Base-by-base conservation (phyloP, 129 eudicot genomes). In the Helianthus annuus region DNA sequence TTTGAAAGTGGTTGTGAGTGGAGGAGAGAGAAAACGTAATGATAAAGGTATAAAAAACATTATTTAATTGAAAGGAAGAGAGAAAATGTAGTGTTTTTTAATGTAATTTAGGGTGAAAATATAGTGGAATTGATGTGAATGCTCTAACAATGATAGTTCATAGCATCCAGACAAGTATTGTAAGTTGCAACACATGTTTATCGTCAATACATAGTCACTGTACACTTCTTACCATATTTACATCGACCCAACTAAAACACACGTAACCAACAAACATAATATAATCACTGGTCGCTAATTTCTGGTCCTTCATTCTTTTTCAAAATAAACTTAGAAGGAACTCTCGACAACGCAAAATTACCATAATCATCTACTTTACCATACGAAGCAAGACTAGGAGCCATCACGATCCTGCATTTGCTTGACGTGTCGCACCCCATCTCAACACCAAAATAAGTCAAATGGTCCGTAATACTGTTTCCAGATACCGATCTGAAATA, bases 401-500 rank as follows among this genome's bases (percentile, higher is more conserved):
- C 88, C 84, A 85, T 83, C 78, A 90, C 81, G 8, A 90, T 86
- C 79, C 38, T 81, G 85, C 99, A 94, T 11, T 79, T 69, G 73
- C 78, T 84, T 66, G 86, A 68, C 29, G 71, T 39, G 48, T 84
- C 91, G 6, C 96, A 87, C 55, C 95, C 91, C 89, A 90, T 82
- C 73, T 84, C 73, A 60, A 90, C 91, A n/a, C 89, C 94, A 65
- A 48, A 88, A 77, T 95, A 95, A 14, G 51, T 7, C 71, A 95
- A 63, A 83, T 95, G 99, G 59, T 95, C 97, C 7, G 82, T 72
- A 13, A 95, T 84, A 75, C 99, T 95, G 79, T 76, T 95, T 76
- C 97, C 99, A 4, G 86, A 55, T 24, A 95, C 99, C 7, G 97
- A 90, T 85, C 99, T 94, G 89, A 72, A 70, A 78, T 48, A 19